Evolutionary conservation across 106 monocot genomes (phyloP).

Genomic region (Triglochin maritima): DNA sequence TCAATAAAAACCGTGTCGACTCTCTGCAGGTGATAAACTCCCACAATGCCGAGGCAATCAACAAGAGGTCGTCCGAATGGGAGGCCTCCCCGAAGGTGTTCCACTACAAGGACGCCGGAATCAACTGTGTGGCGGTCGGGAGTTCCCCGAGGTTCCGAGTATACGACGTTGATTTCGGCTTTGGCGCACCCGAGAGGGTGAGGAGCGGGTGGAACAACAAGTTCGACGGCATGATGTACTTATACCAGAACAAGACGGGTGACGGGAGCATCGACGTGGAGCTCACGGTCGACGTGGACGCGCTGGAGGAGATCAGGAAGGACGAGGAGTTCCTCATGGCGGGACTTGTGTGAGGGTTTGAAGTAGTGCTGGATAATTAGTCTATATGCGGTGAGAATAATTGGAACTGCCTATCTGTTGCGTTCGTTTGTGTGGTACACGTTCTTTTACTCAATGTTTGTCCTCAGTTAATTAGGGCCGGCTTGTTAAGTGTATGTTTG

Average conservation of each 20-base stretch:
- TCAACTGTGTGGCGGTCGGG: slow-evolving; percentile 76
- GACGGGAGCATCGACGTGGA: slow-evolving; percentile 71
- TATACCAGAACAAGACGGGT: slow-evolving; percentile 70
- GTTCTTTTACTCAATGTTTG: too few relatives aligned
- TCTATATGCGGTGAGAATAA: too few relatives aligned
- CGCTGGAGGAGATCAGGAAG: slow-evolving; percentile 64
- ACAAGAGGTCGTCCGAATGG: slow-evolving; percentile 51
- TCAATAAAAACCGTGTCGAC: too few relatives aligned
- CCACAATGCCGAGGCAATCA: slow-evolving; percentile 58
- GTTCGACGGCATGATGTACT: slow-evolving; percentile 93
- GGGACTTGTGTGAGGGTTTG: too few relatives aligned
- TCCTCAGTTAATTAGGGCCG: too few relatives aligned
- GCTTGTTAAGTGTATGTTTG: too few relatives aligned
- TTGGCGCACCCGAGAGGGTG: slow-evolving; percentile 74
- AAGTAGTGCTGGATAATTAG: too few relatives aligned
- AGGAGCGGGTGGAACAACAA: slow-evolving; percentile 88
- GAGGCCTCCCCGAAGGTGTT: slow-evolving; percentile 87
- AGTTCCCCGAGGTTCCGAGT: slow-evolving; percentile 87
- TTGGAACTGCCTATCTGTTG: too few relatives aligned
- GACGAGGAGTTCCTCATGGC: slow-evolving; percentile 52
- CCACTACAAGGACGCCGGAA: slow-evolving; percentile 74
- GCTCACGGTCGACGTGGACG: slow-evolving; percentile 57
- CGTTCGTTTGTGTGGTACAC: too few relatives aligned
- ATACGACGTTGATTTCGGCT: slow-evolving; percentile 92
- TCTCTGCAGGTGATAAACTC: slow-evolving; percentile 30